Conservation (phyloP, 192 early-diverging fungal genomes). For the Chytriomyces confervae region DNA sequence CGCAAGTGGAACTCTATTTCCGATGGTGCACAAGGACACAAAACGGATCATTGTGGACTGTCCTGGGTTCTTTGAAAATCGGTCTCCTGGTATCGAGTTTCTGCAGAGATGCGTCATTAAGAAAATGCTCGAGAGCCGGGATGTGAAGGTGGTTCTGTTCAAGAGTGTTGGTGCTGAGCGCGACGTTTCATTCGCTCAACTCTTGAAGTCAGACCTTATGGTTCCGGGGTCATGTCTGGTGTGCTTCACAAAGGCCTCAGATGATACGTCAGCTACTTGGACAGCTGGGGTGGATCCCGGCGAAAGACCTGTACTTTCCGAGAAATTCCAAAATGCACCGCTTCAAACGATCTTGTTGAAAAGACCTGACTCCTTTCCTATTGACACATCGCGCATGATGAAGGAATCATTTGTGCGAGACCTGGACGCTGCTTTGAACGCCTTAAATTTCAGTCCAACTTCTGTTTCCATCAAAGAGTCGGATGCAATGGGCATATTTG, state of each 20-base stretch:
- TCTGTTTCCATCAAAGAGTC: background rate
- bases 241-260: too few species aligned
- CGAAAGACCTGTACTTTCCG: too few species aligned
- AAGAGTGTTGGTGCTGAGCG: background rate
- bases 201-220: background rate
- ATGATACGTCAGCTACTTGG: too few species aligned
- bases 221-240: background rate
- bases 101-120: background rate
- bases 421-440: background rate
- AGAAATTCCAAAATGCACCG: too few species aligned
- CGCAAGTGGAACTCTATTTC: background rate
- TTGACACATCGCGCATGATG: background rate
- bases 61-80: conserved; percentile 7
- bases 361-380: background rate
- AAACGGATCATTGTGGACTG: background rate
- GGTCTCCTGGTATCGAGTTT: background rate
- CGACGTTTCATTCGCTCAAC: background rate
- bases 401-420: background rate
- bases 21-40: background rate
- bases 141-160: conserved; percentile 1
- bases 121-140: background rate
- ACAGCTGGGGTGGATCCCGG: too few species aligned
- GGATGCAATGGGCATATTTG: background rate
- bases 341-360: background rate
- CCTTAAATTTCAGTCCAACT: background rate